Evolutionary conservation across 2,329 filamentous ascomycete species (phyloP).

Genomic region (Trichoderma aggressivum): DNA sequence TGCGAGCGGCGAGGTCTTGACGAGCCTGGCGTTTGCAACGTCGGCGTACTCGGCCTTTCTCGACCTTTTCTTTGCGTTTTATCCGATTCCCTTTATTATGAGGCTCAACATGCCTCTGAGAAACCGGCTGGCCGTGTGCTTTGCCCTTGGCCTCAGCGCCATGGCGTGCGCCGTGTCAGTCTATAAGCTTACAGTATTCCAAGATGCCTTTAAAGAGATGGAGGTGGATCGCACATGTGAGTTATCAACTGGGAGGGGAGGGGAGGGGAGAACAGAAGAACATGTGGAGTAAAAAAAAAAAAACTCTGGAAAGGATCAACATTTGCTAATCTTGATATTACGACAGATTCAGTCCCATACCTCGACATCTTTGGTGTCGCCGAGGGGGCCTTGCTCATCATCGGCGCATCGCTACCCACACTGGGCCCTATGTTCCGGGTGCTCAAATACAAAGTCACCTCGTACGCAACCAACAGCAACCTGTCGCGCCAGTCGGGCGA

Average conservation of each 20-base stretch:
- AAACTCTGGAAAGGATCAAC: not conserved
- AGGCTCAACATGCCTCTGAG: constrained; percentile 28
- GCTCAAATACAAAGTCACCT: constrained; percentile 21
- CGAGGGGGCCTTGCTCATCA: constrained; percentile 27
- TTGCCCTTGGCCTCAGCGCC: constrained; percentile 26
- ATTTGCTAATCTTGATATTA: not conserved
- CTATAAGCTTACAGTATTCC: constrained; percentile 28
- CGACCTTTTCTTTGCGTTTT: constrained; percentile 28
- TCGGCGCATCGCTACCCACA: constrained; percentile 27
- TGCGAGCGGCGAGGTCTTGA: constrained; percentile 22
- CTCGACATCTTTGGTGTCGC: constrained; percentile 27
- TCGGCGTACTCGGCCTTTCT: constrained; percentile 29
- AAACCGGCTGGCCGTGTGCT: constrained; percentile 24
- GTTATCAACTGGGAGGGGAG: not conserved
- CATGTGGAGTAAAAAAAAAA: not conserved
- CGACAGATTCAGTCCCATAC: constrained; percentile 23
- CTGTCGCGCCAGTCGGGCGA: constrained; percentile 15
- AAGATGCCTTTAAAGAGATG: constrained; percentile 24
- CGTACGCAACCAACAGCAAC: constrained; percentile 16
- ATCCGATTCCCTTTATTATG: constrained; percentile 29
- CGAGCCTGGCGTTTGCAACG: constrained; percentile 27
- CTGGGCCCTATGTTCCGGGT: constrained; percentile 26
- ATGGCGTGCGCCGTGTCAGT: constrained; percentile 26
- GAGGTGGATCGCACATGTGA: constrained; percentile 26
- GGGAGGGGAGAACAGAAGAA: not conserved